phyloP scores from a whole-genome alignment of 805 yeast genomes.

The Kuraishia capsulata region DNA sequence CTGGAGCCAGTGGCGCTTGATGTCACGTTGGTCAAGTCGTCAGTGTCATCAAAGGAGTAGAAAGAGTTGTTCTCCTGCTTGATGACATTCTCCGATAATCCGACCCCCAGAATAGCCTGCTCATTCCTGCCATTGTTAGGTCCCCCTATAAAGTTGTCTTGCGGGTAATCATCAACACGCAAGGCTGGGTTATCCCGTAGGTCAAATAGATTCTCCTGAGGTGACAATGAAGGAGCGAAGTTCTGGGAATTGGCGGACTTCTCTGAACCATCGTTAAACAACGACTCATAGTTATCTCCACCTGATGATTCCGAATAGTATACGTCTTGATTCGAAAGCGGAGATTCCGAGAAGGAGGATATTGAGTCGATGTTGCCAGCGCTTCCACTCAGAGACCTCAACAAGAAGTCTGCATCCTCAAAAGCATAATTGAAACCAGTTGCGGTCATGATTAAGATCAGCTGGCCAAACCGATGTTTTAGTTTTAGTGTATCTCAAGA shows the following conservation, averaged over 20 bases:
- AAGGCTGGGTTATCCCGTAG: no score
- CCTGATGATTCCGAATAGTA: not conserved
- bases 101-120: no score
- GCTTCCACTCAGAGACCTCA: constrained; percentile 10
- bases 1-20: not conserved
- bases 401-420: constrained; percentile 18
- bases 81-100: not conserved
- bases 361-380: not conserved
- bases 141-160: not conserved
- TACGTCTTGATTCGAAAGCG: not conserved
- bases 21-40: not conserved
- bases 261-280: not conserved
- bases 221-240: no score
- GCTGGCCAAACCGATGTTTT: no score
- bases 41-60: not conserved
- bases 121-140: no score
- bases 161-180: not conserved
- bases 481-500: no score
- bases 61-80: not conserved
- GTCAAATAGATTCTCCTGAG: no score
- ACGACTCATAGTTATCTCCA: not conserved
- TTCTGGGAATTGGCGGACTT: not conserved
- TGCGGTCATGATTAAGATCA: not conserved
- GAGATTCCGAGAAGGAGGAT: not conserved
- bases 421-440: constrained; percentile 15